phyloP scores from a whole-genome alignment of 139 green algal genomes.

The Tetratostichococcus sp. region DNA sequence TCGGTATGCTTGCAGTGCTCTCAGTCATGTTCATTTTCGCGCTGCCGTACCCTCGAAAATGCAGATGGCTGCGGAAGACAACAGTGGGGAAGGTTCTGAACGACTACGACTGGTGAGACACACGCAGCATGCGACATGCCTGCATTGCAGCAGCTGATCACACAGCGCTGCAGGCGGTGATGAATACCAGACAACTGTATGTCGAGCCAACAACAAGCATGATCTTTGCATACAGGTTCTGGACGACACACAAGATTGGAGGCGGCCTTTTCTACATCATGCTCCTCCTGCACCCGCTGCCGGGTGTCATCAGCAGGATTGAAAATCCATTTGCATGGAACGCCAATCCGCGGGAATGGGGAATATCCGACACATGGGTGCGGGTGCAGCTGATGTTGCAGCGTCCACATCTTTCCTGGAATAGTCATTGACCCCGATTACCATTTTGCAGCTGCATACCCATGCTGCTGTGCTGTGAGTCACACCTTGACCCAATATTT shows the following conservation, averaged over 20 bases:
- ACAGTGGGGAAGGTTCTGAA: constrained; percentile 3
- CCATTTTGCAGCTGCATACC: no score
- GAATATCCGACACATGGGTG: background rate
- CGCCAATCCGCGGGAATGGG: background rate
- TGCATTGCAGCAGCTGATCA: background rate
- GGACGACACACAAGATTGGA: background rate
- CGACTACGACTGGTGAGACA: constrained; percentile 2
- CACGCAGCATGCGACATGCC: no score
- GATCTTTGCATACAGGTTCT: background rate
- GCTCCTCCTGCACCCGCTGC: background rate
- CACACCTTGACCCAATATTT: no score
- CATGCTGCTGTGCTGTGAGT: no score
- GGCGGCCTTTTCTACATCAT: background rate
- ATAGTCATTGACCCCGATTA: no score
- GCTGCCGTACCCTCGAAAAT: background rate
- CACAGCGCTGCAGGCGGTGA: no score
- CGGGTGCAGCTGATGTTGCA: no score
- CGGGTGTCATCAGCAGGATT: background rate
- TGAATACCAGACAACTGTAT: no score
- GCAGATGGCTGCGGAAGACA: background rate
- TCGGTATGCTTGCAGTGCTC: background rate
- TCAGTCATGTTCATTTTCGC: background rate
- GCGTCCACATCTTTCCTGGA: no score
- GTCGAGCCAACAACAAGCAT: no score
- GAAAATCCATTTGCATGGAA: background rate